Percentiles rank a stretch among this genome's conserved stretches.
These are phyloP conservation scores for Xylariaceae sp. DNA, from an alignment of 2,329 filamentous ascomycete species.

Conservation along the genomic window DNA sequence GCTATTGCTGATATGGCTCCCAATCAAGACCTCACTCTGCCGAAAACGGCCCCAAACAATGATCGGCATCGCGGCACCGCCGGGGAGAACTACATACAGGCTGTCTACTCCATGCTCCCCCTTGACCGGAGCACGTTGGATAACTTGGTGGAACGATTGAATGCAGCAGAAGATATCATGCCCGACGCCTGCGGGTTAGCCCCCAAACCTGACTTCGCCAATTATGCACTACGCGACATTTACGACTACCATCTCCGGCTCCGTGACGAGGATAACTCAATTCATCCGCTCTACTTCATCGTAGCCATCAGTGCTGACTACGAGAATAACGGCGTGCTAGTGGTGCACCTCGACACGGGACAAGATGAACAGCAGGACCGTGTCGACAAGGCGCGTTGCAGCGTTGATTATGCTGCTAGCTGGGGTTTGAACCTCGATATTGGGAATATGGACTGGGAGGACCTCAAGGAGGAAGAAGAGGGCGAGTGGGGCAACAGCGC, in stretches of 20 bases:
- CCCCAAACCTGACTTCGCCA: not conserved
- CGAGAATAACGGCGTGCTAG: not conserved
- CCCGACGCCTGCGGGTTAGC: not conserved
- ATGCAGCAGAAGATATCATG: not conserved
- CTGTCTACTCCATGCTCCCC: conserved; percentile 5
- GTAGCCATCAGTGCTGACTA: not conserved
- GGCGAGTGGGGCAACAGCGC: not conserved
- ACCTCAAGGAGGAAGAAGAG: not conserved
- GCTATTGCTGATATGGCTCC: not conserved
- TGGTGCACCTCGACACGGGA: not conserved
- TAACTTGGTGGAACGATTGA: not conserved
- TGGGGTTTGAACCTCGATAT: not conserved
- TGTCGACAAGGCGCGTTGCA: not conserved
- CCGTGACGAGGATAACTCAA: not conserved
- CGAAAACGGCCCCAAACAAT: conserved; percentile 4
- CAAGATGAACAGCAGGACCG: not conserved
- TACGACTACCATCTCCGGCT: conserved; percentile 6
- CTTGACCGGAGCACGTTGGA: not conserved
- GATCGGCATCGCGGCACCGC: not conserved
- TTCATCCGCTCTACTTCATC: conserved; percentile 8
- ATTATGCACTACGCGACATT: not conserved
- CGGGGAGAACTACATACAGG: not conserved
- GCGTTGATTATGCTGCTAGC: not conserved
- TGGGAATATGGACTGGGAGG: not conserved
- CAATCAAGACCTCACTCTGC: not conserved